These are phyloP conservation scores for Podospora conica DNA, from an alignment of 495 filamentous ascomycete species.

Conservation along the genomic window DNA sequence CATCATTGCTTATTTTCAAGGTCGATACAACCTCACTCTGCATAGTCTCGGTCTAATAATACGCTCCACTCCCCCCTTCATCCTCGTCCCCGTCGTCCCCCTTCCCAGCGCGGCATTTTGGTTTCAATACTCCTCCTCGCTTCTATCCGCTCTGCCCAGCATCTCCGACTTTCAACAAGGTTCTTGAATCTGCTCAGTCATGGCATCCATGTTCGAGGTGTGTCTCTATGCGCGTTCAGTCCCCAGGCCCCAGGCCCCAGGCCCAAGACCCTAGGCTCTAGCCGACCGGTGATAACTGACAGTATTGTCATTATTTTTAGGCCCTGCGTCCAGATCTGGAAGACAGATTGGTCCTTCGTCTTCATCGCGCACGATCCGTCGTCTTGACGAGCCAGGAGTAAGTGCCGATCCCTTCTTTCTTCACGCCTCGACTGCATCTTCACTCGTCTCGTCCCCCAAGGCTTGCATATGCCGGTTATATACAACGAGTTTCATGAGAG, in stretches of 20 bases:
- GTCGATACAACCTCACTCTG: not conserved
- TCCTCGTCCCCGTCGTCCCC: too few species aligned
- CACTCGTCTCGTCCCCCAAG: not conserved
- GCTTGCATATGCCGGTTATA: not conserved
- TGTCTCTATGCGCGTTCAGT: not conserved
- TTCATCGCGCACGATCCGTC: conserved; percentile 80
- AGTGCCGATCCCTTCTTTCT: conserved; percentile 20
- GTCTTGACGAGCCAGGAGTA: conserved; percentile 71
- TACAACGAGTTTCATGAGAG: not conserved
- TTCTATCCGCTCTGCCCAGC: not conserved
- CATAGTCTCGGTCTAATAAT: not conserved
- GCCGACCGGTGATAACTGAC: not conserved
- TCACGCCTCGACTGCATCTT: not conserved
- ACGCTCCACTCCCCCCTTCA: not conserved
- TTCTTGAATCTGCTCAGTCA: conserved; percentile 6
- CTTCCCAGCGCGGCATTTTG: not conserved
- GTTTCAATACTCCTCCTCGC: not conserved
- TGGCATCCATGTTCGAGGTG: conserved; percentile 28
- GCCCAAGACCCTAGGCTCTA: too few species aligned
- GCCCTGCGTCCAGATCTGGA: conserved; percentile 46
- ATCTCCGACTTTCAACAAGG: not conserved
- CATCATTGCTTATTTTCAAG: not conserved
- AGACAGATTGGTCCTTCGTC: conserved; percentile 55
- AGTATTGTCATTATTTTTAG: conserved; percentile 13
- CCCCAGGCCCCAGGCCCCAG: not conserved